A percentile compares a stretch with the other conserved stretches of the same genome.
These are phyloP conservation scores for Ophiostoma ulmi DNA, from an alignment of 2,329 filamentous ascomycete genomes.

Conservation along the genomic window DNA sequence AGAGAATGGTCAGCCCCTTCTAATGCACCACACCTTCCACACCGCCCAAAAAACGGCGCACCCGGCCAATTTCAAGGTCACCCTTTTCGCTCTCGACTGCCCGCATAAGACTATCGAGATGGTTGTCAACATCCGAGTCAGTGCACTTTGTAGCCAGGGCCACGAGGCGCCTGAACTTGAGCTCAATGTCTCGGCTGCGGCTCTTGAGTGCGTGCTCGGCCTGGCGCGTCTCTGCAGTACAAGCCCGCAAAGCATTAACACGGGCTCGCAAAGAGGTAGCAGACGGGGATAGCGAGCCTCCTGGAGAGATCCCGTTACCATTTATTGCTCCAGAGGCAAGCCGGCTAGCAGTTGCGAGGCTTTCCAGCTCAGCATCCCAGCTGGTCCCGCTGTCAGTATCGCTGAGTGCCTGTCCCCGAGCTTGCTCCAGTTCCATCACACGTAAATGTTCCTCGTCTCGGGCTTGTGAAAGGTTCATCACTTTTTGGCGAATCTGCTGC, in stretches of 20 bases:
- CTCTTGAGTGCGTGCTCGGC: constrained; percentile 68
- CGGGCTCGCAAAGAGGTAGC: constrained; percentile 63
- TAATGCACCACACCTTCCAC: constrained; percentile 56
- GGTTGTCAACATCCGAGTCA: constrained; percentile 72
- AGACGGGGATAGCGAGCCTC: constrained; percentile 51
- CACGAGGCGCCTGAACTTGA: constrained; percentile 84
- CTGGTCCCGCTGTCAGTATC: constrained; percentile 44
- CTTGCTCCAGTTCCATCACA: constrained; percentile 45
- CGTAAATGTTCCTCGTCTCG: constrained; percentile 62
- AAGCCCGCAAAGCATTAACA: constrained; percentile 55
- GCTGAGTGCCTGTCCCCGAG: constrained; percentile 34
- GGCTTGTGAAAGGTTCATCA: constrained; percentile 71
- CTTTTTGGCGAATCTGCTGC: constrained; percentile 64
- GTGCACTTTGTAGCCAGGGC: constrained; percentile 76
- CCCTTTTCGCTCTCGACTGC: constrained; percentile 84
- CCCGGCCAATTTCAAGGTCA: constrained; percentile 68
- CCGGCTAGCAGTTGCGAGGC: constrained; percentile 35
- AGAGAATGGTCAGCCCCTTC: not conserved
- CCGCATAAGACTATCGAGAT: constrained; percentile 72
- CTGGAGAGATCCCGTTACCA: constrained; percentile 25
- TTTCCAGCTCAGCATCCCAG: constrained; percentile 52
- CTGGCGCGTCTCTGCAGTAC: constrained; percentile 62
- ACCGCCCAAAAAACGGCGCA: constrained; percentile 72
- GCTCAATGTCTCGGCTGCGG: constrained; percentile 75
- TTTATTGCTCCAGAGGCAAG: constrained; percentile 33